Percentiles rank a stretch among this genome's conserved stretches.
These are phyloP conservation scores for Colletotrichum tamarilloi DNA, from an alignment of 2,329 filamentous ascomycete genomes.

Conservation along the genomic window DNA sequence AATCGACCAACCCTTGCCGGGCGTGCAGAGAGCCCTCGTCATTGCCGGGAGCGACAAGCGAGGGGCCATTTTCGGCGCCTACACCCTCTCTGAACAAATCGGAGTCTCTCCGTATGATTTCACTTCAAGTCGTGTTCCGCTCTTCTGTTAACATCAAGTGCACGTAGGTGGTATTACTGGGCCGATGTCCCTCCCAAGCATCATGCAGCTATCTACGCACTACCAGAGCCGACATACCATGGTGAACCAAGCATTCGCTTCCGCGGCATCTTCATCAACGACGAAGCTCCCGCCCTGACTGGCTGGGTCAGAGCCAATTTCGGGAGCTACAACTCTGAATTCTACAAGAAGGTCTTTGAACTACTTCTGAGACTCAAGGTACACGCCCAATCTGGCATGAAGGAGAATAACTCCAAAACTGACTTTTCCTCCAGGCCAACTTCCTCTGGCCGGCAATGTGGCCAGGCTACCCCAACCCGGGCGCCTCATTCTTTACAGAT, in stretches of 20 bases:
- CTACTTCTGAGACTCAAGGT: slow-evolving; percentile 66
- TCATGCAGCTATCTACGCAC: slow-evolving; percentile 61
- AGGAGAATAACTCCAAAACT: neutral
- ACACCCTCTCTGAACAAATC: slow-evolving; percentile 71
- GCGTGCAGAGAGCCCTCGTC: slow-evolving; percentile 60
- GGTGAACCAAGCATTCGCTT: slow-evolving; percentile 68
- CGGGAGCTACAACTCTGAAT: slow-evolving; percentile 63
- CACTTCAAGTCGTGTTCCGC: neutral
- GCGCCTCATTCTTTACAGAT: slow-evolving; percentile 71
- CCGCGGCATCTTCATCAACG: slow-evolving; percentile 72
- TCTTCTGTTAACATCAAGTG: neutral
- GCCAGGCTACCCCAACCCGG: slow-evolving; percentile 59
- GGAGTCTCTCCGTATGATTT: slow-evolving; percentile 63
- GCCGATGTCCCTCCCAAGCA: slow-evolving; percentile 65
- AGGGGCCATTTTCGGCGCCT: slow-evolving; percentile 68
- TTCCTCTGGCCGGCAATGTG: slow-evolving; percentile 78
- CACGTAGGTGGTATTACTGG: slow-evolving; percentile 64
- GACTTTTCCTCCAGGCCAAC: slow-evolving; percentile 57
- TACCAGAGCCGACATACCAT: slow-evolving; percentile 57
- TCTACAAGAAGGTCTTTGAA: slow-evolving; percentile 73
- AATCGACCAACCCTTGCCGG: slow-evolving; percentile 57
- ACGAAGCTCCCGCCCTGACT: slow-evolving; percentile 69
- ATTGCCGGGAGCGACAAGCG: slow-evolving; percentile 69
- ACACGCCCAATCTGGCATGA: too few relatives aligned
- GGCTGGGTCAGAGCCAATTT: slow-evolving; percentile 65